A percentile compares a stretch with the other conserved stretches of the same genome.
These are phyloP conservation scores for Pisolithus orientalis DNA, from an alignment of 768 basidiomycete genomes.

Conservation along the genomic window DNA sequence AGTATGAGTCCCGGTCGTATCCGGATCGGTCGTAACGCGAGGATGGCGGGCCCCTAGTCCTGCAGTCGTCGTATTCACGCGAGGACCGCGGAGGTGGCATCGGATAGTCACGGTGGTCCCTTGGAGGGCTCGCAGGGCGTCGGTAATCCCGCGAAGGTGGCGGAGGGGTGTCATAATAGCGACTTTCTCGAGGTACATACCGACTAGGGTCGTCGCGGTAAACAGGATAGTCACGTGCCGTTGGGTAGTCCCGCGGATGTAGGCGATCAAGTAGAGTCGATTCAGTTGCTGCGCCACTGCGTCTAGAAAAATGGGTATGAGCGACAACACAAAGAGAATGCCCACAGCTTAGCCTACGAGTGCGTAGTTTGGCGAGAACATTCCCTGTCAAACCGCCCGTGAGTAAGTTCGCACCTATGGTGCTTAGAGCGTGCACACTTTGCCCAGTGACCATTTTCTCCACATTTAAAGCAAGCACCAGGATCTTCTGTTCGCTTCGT, in stretches of 20 bases:
- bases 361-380: constrained; percentile 51
- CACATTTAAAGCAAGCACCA: constrained; percentile 85
- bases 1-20: constrained; percentile 39
- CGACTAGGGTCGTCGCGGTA: constrained; percentile 53
- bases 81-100: constrained; percentile 38
- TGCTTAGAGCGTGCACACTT: constrained; percentile 44
- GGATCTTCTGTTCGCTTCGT: constrained; percentile 82
- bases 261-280: constrained; percentile 53
- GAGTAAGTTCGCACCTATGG: background rate
- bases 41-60: constrained; percentile 48
- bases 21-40: constrained; percentile 46
- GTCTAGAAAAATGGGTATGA: constrained; percentile 21
- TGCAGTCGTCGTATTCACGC: constrained; percentile 69
- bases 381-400: constrained; percentile 42
- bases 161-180: constrained; percentile 49
- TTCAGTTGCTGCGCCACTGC: constrained; percentile 40
- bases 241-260: constrained; percentile 48
- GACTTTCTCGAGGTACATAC: constrained; percentile 43
- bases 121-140: constrained; percentile 53
- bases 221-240: constrained; percentile 32
- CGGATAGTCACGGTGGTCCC: constrained; percentile 65
- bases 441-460: constrained; percentile 84
- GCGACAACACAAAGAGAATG: background rate
- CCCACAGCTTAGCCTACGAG: constrained; percentile 37
- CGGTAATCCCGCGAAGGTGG: constrained; percentile 52